These are phyloP conservation scores for Cairneyella variabilis DNA, from an alignment of 495 filamentous ascomycete species.

Conservation along the genomic window DNA sequence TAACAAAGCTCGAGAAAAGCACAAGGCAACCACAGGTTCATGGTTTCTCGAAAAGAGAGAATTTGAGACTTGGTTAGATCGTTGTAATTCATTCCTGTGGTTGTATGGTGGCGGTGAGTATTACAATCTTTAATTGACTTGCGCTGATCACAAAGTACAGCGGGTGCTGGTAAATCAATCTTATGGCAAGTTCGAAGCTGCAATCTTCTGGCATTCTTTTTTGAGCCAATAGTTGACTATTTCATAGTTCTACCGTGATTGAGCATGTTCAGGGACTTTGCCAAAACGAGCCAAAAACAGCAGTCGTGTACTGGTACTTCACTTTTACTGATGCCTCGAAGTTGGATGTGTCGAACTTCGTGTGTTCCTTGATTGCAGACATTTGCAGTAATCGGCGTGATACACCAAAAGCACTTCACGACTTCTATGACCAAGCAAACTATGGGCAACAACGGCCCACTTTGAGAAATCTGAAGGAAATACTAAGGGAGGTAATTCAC, in stretches of 20 bases:
- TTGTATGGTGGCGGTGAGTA: conserved; percentile 31
- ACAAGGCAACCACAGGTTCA: conserved; percentile 22
- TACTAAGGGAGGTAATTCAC: conserved; percentile 1
- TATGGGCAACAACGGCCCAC: conserved; percentile 3
- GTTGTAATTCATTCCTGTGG: conserved; percentile 26
- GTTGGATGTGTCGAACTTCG: conserved; percentile 9
- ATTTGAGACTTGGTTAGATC: conserved; percentile 26
- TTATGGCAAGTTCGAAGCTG: conserved; percentile 32
- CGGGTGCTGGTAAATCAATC: conserved; percentile 1
- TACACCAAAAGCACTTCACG: background rate
- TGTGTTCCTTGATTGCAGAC: conserved; percentile 4
- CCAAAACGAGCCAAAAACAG: background rate
- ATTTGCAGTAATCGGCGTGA: conserved; percentile 3
- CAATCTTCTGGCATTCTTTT: no score
- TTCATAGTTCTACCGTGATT: conserved; percentile 27
- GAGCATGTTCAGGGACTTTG: conserved; percentile 14
- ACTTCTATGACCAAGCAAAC: background rate
- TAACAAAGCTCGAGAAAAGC: conserved; percentile 13
- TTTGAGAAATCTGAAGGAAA: conserved; percentile 6
- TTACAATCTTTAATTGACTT: background rate
- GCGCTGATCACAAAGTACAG: background rate
- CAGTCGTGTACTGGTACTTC: conserved; percentile 30
- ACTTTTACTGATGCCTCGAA: conserved; percentile 27
- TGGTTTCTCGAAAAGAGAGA: conserved; percentile 27
- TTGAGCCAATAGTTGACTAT: no score